Base-by-base conservation (phyloP, 2,329 filamentous ascomycete species). In the Colletotrichum sidae region DNA sequence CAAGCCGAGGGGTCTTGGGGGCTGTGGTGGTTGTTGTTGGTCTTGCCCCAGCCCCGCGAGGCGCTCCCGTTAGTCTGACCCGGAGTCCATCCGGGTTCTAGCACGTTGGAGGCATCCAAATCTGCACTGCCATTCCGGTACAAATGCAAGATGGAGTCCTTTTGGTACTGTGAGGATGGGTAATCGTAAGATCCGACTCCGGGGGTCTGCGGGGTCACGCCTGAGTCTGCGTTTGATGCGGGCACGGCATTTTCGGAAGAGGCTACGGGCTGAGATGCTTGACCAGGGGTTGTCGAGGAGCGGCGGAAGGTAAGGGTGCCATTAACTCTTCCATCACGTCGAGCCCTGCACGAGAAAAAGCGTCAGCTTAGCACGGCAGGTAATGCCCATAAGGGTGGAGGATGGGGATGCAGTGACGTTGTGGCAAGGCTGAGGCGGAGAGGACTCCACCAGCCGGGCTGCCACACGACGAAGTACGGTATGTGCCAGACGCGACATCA, bases 1-100 rank as follows among this genome's bases (percentile, higher is more conserved):
- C 94, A 98, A 46, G 95, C 88, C 68, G 96, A 93, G n/a, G 94
- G 92, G 49, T 95, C 94, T 73, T 92, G 88, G 64, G 89, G 89
- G 68, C 86, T 83, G 68, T 93, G 91, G 65, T 86, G 91, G 65
- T 86, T 86, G 69, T 97, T 94, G 64, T 87, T 86, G 70, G 84
- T 85, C 77, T 94, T 93, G 55, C 92, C 92, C 93, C 93, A 97
- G 58, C 87, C 86, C 76, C 89, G 79, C 77, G 87, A 71, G 70
- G 81, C 72, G 77, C 84, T 72, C 75, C 90, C 89, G 71, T 93
- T 94, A 45, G 88, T 80, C 55, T 89, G 86, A 64, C 89, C 87
- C 35, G 94, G 92, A 75, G 93, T 90, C 94, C 94, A 97, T 67
- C 89, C 89, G 60, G 88, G 84, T 71, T 91, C 86, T 74, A 91